phyloP scores from a whole-genome alignment of 192 early-diverging fungal genomes.

The Dimargaris cristalligena region DNA sequence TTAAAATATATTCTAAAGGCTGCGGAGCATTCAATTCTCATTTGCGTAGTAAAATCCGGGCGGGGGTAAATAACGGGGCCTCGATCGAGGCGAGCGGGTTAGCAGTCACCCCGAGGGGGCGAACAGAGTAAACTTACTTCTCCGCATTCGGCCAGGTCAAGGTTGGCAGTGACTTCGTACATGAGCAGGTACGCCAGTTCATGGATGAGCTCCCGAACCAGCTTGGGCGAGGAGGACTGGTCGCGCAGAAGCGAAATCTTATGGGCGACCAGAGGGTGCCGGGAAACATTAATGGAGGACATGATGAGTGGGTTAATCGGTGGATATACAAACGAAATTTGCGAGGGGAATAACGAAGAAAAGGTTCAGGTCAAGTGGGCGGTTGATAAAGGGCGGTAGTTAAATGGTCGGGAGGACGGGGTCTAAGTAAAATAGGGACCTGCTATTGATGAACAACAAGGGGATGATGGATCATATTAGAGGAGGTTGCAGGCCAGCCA shows the following conservation, averaged over 20 bases:
- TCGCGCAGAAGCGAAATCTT: conserved; percentile 41
- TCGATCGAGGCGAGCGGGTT: no score
- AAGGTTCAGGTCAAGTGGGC: not conserved
- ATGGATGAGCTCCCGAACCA: conserved; percentile 32
- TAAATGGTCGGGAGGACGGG: not conserved
- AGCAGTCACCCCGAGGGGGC: no score
- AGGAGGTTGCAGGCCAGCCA: not conserved
- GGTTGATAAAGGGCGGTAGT: not conserved
- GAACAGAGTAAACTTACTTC: no score
- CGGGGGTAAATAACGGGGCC: no score
- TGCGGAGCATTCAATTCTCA: no score
- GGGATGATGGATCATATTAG: not conserved
- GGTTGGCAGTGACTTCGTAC: conserved; percentile 42
- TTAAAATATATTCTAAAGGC: no score
- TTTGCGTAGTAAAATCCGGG: no score
- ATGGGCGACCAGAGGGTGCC: conserved; percentile 37
- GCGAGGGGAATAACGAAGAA: not conserved
- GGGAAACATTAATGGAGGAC: conserved; percentile 20
- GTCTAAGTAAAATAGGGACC: not conserved
- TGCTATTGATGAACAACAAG: not conserved
- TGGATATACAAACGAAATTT: not conserved
- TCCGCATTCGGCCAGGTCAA: no score
- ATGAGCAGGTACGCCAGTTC: conserved; percentile 35
- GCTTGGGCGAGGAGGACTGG: conserved; percentile 23
- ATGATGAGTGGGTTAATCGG: not conserved